These are phyloP conservation scores for Crepidotus sp. DNA, from an alignment of 1,284 basidiomycete genomes.

Conservation along the genomic window DNA sequence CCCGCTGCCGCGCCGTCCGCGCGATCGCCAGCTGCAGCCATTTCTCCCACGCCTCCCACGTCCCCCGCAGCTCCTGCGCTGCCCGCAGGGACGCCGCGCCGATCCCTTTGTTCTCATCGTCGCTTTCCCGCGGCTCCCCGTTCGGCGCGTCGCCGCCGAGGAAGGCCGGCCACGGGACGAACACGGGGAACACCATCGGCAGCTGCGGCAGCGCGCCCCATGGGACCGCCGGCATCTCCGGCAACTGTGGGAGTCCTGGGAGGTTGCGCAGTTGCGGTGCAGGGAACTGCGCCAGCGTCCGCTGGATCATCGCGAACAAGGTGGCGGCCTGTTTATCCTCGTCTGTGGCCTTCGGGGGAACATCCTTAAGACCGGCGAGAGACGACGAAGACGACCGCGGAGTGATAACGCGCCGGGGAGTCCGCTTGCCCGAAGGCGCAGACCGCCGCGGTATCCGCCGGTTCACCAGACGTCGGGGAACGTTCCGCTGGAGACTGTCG, in stretches of 20 bases:
- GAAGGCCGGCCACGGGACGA: constrained; percentile 62
- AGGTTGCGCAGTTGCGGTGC: constrained; percentile 45
- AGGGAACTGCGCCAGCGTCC: constrained; percentile 63
- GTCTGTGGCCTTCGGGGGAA: constrained; percentile 23
- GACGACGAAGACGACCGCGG: constrained; percentile 16
- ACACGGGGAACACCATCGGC: constrained; percentile 71
- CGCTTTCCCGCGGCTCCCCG: constrained; percentile 26
- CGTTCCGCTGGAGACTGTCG: constrained; percentile 25
- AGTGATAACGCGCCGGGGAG: constrained; percentile 8
- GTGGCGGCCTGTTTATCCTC: constrained; percentile 64
- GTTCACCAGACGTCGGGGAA: constrained; percentile 5
- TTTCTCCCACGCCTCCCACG: constrained; percentile 49
- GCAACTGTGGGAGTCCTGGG: constrained; percentile 32
- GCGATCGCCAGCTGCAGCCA: constrained; percentile 45
- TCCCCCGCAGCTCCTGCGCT: constrained; percentile 55
- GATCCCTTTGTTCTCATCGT: constrained; percentile 28
- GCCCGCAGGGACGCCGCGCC: constrained; percentile 36
- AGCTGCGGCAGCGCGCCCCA: constrained; percentile 65
- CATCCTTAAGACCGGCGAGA: constrained; percentile 15
- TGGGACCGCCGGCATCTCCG: constrained; percentile 43
- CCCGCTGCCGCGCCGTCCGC: constrained; percentile 34
- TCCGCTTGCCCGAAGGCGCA: constrained; percentile 9
- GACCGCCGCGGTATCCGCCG: constrained; percentile 7
- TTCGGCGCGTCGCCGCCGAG: constrained; percentile 41
- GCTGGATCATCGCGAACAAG: constrained; percentile 64